Evolutionary conservation across 805 yeast genomes (phyloP).

Genomic region (Zygoascus flipseniorum): DNA sequence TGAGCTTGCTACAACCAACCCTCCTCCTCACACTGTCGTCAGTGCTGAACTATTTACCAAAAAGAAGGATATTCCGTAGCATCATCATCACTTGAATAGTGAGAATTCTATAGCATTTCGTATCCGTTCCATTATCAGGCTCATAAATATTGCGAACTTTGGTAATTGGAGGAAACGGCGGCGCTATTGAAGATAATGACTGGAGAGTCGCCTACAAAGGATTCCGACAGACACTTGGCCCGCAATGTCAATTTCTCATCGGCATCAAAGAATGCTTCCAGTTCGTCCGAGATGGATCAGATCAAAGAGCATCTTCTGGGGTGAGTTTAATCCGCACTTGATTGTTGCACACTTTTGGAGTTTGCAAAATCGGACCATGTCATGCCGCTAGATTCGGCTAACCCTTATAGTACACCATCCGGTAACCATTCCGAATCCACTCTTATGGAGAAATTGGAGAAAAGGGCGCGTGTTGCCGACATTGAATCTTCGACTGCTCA

Average conservation of each 20-base stretch:
- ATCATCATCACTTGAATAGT: background rate
- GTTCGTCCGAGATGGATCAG: background rate
- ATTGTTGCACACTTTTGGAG: background rate
- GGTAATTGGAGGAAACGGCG: no score
- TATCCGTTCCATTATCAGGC: background rate
- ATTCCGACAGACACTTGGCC: background rate
- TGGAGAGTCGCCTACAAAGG: background rate
- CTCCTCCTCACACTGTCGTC: background rate
- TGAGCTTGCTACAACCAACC: no score
- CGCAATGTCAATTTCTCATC: background rate
- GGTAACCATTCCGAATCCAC: background rate
- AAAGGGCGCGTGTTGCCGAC: background rate
- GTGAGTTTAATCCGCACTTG: background rate
- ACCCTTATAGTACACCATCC: background rate
- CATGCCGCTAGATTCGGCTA: background rate
- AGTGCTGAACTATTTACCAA: background rate
- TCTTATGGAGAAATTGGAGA: background rate
- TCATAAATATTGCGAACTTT: no score
- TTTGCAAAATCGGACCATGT: no score
- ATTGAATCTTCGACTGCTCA: slow-evolving; percentile 8
- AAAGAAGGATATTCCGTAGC: background rate
- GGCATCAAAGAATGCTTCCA: background rate
- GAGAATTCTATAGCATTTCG: background rate
- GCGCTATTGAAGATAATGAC: background rate
- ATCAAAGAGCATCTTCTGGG: background rate